Conservation (phyloP, 225 moss, liverwort and hornwort species). For the Takakia lepidozioides region DNA sequence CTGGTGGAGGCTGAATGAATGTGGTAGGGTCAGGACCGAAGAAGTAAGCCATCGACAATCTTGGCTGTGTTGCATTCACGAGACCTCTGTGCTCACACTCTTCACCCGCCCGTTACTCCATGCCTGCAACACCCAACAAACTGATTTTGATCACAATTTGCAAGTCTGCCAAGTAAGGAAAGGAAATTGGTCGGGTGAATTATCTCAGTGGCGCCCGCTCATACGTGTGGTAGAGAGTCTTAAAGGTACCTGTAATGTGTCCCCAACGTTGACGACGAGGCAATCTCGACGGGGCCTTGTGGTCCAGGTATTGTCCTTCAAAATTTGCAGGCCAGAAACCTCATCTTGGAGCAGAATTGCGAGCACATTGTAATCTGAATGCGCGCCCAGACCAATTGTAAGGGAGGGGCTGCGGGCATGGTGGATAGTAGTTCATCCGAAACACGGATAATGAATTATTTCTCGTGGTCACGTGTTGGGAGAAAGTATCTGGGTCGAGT, state of each 20-base stretch:
- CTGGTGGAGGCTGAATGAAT: slow-evolving; percentile 9
- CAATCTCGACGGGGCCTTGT: slow-evolving; percentile 50
- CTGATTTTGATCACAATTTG: too few relatives aligned
- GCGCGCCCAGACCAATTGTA: slow-evolving; percentile 71
- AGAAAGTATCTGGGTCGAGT: slow-evolving; percentile 34
- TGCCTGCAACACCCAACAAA: too few relatives aligned
- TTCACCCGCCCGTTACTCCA: slow-evolving; percentile 21
- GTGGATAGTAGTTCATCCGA: slow-evolving; percentile 79
- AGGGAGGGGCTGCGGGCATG: slow-evolving; percentile 72
- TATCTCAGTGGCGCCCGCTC: too few relatives aligned
- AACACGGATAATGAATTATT: slow-evolving; percentile 60
- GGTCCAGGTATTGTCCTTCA: slow-evolving; percentile 62
- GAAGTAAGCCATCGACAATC: slow-evolving; percentile 25
- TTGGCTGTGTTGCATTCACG: slow-evolving; percentile 11
- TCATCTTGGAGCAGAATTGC: slow-evolving; percentile 68
- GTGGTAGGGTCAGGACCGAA: slow-evolving; percentile 16
- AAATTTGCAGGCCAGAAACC: slow-evolving; percentile 75
- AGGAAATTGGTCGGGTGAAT: too few relatives aligned
- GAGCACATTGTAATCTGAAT: slow-evolving; percentile 75
- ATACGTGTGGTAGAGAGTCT: too few relatives aligned
- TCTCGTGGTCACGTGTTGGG: slow-evolving; percentile 35
- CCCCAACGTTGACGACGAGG: slow-evolving; percentile 78
- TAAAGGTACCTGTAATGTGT: slow-evolving; percentile 54
- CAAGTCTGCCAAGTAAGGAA: too few relatives aligned
- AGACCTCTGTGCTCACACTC: slow-evolving; percentile 26